Percentiles rank a stretch among this genome's conserved stretches.
Evolutionary conservation across 2,329 filamentous ascomycete genomes (phyloP).

Genomic region (Aureobasidium mangrovei): DNA sequence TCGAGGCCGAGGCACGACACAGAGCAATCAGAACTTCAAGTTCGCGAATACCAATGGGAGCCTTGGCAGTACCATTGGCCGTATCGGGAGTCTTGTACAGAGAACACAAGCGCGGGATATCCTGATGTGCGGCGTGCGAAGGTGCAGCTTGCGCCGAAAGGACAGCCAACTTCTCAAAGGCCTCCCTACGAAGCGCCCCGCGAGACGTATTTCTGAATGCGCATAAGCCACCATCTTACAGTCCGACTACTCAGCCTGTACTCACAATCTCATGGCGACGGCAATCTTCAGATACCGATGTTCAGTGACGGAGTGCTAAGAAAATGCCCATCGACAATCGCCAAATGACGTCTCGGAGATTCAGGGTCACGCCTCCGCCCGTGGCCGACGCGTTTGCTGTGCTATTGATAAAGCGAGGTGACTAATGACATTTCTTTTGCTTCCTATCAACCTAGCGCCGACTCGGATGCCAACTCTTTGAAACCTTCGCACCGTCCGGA

Average conservation of each 20-base stretch:
- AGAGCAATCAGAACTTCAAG: slow-evolving; percentile 85
- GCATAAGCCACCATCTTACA: background rate
- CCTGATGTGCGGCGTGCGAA: slow-evolving; percentile 24
- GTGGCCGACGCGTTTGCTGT: no score
- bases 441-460: background rate
- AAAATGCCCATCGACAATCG: background rate
- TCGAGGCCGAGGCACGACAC: slow-evolving; percentile 75
- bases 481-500: background rate
- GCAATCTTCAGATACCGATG: background rate
- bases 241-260: background rate
- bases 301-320: background rate
- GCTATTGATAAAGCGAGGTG: no score
- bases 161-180: slow-evolving; percentile 42
- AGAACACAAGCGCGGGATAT: slow-evolving; percentile 36
- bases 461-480: background rate
- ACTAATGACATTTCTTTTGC: background rate
- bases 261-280: slow-evolving; percentile 11
- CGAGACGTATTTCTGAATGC: slow-evolving; percentile 13
- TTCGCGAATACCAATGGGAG: slow-evolving; percentile 59
- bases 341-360: background rate
- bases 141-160: slow-evolving; percentile 34
- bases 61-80: slow-evolving; percentile 18
- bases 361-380: background rate
- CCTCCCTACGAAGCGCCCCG: slow-evolving; percentile 35
- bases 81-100: slow-evolving; percentile 18